Conservation (phyloP, 225 moss, liverwort and hornwort genomes). For the Polytrichum commune region DNA sequence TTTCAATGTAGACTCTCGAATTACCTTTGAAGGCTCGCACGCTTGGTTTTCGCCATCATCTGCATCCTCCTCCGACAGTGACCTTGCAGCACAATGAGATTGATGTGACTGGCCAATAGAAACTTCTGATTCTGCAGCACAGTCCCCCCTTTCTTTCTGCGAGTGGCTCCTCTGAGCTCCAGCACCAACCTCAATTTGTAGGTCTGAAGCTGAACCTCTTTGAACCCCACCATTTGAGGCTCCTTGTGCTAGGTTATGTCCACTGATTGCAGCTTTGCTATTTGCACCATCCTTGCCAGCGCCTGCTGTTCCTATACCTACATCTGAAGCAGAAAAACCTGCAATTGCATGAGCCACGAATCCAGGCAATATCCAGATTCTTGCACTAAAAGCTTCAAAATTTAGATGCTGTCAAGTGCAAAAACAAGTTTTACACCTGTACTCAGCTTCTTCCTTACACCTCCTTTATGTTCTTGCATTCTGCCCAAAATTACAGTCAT, state of each 20-base stretch:
- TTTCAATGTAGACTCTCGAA: constrained; percentile 15
- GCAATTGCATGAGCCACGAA: constrained; percentile 12
- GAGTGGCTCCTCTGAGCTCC: constrained; percentile 24
- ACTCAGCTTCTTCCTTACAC: too few species aligned
- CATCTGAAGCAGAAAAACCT: constrained; percentile 15
- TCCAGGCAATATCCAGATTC: neutral
- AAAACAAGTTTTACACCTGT: too few species aligned
- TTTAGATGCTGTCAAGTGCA: too few species aligned
- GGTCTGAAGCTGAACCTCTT: neutral
- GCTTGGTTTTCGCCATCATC: constrained; percentile 9
- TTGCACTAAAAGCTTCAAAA: neutral
- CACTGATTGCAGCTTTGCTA: constrained; percentile 21
- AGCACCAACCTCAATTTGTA: constrained; percentile 6
- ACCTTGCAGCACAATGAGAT: constrained; percentile 4
- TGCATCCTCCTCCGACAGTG: constrained; percentile 10
- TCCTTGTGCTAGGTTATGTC: constrained; percentile 13
- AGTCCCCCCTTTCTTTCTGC: constrained; percentile 21
- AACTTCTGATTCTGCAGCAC: constrained; percentile 24
- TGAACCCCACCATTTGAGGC: neutral
- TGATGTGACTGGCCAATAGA: constrained; percentile 28
- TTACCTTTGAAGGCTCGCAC: constrained; percentile 12
- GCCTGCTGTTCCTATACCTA: constrained; percentile 6
- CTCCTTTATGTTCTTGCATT: too few species aligned
- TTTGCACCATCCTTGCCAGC: constrained; percentile 9
- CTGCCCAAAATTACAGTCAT: too few species aligned